Evolutionary conservation across 2,329 filamentous ascomycete genomes (phyloP), one percentile per base, ranked within the genome.

Genomic region (Talaromyces sp.): DNA sequence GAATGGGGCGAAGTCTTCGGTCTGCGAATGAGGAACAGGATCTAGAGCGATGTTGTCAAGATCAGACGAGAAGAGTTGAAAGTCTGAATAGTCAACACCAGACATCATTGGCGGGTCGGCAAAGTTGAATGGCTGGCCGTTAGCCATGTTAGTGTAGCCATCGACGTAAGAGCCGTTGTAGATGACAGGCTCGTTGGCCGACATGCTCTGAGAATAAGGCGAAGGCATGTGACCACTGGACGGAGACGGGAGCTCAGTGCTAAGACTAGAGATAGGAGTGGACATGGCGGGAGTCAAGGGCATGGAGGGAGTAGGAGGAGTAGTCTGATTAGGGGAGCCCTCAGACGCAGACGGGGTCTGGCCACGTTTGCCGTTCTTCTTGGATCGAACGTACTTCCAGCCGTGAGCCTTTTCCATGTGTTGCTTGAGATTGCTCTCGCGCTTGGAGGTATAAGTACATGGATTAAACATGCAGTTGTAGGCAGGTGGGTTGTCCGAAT

Each of bases 341-440:
- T 41, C 59, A 25, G 64, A 66, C n/a, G 50, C 52, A 7, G 64
- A 47, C 11, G 59, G 64, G 19, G 52, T 61, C 31, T 66, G 61
- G 19, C 19, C 37, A 62, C 84, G 87, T 80, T 90, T 91, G 75
- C 91, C 90, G 74, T 96, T 97, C 77, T 90, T 93, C 85, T 97
- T 97, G 66, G 92, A 94, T 69, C 94, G 90, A 63, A 93, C 85
- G 71, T 97, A 97, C n/a, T 85, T 84, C 90, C 92, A 97, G 66
- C 89, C 89, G 73, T 98, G 93, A 0, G 92, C 90, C 79, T 97
- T 97, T 82, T 98, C 94, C 93, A 97, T 97, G 80, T 98, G 93
- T 79, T 97, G 94, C 77, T 97, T 97, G 86, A 92, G 96, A 79
- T 98, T 98, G 68, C 91, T 95, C 81, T 97, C 91, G 66, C 93